These are phyloP conservation scores for Pinus albicaulis DNA, from an alignment of 75 land plant genomes.

Conservation along the genomic window DNA sequence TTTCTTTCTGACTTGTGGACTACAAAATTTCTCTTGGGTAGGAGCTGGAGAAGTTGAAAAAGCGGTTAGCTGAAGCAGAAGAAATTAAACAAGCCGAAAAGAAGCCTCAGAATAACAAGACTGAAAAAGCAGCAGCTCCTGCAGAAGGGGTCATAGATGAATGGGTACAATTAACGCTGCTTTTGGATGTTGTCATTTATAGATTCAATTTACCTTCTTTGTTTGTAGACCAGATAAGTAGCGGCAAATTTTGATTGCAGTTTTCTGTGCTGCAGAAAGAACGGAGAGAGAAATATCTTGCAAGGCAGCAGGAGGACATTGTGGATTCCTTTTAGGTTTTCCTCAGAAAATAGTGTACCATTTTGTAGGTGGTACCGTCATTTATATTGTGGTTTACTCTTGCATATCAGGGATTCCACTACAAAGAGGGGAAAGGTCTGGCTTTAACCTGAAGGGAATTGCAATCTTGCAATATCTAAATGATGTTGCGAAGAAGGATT, in stretches of 20 bases:
- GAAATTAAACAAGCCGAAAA: slow-evolving; percentile 84
- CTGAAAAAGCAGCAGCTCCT: neutral
- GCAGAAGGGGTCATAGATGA: slow-evolving; percentile 96
- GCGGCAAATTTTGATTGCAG: neutral
- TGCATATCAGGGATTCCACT: neutral
- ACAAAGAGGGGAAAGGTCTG: neutral
- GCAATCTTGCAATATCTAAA: neutral
- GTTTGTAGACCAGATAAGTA: neutral
- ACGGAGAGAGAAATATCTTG: slow-evolving; percentile 70
- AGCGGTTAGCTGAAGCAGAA: slow-evolving; percentile 88
- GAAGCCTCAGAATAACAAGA: slow-evolving; percentile 76
- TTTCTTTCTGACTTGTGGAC: neutral
- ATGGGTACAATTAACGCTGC: slow-evolving; percentile 59
- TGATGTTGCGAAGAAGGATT: neutral
- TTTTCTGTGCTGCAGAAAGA: slow-evolving; percentile 51
- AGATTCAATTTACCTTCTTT: neutral
- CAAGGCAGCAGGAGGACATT: slow-evolving; percentile 61
- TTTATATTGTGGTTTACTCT: neutral
- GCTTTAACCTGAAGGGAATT: neutral
- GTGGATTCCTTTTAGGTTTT: slow-evolving; percentile 45
- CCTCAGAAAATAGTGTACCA: neutral
- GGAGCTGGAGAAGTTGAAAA: slow-evolving; percentile 83
- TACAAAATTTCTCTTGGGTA: slow-evolving; percentile 11
- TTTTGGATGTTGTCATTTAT: slow-evolving; percentile 7
- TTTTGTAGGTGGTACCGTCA: neutral